Evolutionary conservation across 352 stramenopile species (phyloP), one percentile per base, ranked within the genome.

Genomic region (Globisporangium canariense): DNA sequence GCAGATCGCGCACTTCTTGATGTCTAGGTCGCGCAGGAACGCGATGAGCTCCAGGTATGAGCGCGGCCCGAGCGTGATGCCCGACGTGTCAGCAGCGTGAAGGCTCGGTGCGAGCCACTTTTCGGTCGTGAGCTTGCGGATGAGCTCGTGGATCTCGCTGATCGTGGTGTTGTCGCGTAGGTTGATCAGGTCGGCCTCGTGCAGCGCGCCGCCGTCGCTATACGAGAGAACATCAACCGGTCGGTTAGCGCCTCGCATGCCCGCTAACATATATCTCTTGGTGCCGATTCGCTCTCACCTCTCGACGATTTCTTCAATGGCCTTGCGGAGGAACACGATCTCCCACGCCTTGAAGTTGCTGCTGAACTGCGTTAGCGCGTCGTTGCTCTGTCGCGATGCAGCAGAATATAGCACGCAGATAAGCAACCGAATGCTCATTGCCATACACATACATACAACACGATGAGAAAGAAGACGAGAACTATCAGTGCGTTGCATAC

Each of bases 321-420:
- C 86, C 58, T 86, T 91, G 60, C 86, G 86, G 52, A 94, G 72
- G 47, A 94, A 88, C 28, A 91, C 79, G 62, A 94, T 94, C 66
- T 94, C 86, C 84, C 86, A 93, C 22, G 83, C 69, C 62, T 89
- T 91, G 64, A 83, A 94, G 61, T 80, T 88, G 70, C 73, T 89
- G 58, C 79, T 81, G 53, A 90, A 88, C 62, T 79, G 65, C 5
- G 83, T 86, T n/a, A 93, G 43, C n/a, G 77, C 66, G 66, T 94
- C 86, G 43, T 86, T 89, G 64, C 83, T 89, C 85, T 93, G 45
- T 41, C 36, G 36, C 2, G 2, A 28, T 28, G 25, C 25, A 28
- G 25, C 25, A 28, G 25, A 28, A 28, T 1, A 28, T 28, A 28
- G 2, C 25, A 28, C 25, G 25, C 25, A 28, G 25, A 28, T 18